Conservation (phyloP, 2,329 filamentous ascomycete genomes). For the Botryotinia globosa region DNA sequence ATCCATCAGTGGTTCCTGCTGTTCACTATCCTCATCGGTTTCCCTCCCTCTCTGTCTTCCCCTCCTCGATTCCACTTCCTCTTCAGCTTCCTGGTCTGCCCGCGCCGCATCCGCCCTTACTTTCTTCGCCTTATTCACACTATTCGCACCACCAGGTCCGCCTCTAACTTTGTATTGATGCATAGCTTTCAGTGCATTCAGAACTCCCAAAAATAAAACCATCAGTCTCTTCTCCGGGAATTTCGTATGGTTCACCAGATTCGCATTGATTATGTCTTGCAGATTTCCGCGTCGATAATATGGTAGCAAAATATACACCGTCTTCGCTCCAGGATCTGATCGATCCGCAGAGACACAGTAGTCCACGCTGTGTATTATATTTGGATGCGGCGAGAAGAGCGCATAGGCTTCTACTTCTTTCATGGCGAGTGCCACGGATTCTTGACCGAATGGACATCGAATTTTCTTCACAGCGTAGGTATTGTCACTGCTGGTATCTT, state of each 20-base stretch:
- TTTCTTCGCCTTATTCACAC: constrained; percentile 48
- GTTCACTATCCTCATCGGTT: constrained; percentile 63
- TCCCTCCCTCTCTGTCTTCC: constrained; percentile 45
- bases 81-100: constrained; percentile 44
- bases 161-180: constrained; percentile 76
- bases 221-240: constrained; percentile 89
- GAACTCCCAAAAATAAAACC: constrained; percentile 88
- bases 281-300: constrained; percentile 95
- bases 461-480: constrained; percentile 98
- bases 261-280: constrained; percentile 98
- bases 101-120: constrained; percentile 38
- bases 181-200: constrained; percentile 83
- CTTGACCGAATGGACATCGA: constrained; percentile 93
- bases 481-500: constrained; percentile 79
- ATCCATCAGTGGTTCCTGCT: constrained; percentile 81
- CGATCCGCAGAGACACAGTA: constrained; percentile 76
- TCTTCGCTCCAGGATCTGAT: constrained; percentile 70
- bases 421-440: constrained; percentile 91
- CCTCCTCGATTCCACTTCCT: constrained; percentile 39
- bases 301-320: constrained; percentile 91
- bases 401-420: constrained; percentile 97
- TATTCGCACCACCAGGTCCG: constrained; percentile 50
- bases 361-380: constrained; percentile 85
- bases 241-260: constrained; percentile 87
- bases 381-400: constrained; percentile 76